Conservation (phyloP, 257 asterid species). For the Solanum stenotomum region DNA sequence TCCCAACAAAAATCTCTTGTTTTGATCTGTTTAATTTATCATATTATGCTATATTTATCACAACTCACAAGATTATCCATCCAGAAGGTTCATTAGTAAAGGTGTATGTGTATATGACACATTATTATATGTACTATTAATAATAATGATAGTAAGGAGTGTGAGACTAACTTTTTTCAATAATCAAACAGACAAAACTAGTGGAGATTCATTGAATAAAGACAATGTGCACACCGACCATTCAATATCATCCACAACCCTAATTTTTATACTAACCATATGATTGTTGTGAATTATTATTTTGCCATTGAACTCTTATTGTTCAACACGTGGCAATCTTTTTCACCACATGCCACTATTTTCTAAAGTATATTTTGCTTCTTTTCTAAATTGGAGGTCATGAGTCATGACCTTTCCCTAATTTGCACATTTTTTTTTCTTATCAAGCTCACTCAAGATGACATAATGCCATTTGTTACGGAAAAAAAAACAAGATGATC, state of each 20-base stretch:
- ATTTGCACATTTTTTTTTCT: not conserved
- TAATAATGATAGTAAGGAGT: not conserved
- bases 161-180: not conserved
- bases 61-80: not conserved
- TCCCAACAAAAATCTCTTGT: too few relatives aligned
- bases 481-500: too few relatives aligned
- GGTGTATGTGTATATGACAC: not conserved
- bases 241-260: not conserved
- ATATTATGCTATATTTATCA: too few relatives aligned
- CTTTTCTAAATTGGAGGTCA: not conserved
- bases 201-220: not conserved
- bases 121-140: not conserved
- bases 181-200: not conserved
- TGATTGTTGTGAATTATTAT: not conserved
- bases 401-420: not conserved
- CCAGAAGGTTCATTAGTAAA: not conserved
- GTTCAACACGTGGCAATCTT: not conserved
- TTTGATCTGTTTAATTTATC: too few relatives aligned
- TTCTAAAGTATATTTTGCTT: not conserved
- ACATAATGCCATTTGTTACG: too few relatives aligned
- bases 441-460: not conserved
- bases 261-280: not conserved
- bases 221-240: not conserved
- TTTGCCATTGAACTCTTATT: not conserved
- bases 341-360: not conserved